Conservation (phyloP, 2,329 filamentous ascomycete genomes). For the Hymenoscyphus repandus region DNA sequence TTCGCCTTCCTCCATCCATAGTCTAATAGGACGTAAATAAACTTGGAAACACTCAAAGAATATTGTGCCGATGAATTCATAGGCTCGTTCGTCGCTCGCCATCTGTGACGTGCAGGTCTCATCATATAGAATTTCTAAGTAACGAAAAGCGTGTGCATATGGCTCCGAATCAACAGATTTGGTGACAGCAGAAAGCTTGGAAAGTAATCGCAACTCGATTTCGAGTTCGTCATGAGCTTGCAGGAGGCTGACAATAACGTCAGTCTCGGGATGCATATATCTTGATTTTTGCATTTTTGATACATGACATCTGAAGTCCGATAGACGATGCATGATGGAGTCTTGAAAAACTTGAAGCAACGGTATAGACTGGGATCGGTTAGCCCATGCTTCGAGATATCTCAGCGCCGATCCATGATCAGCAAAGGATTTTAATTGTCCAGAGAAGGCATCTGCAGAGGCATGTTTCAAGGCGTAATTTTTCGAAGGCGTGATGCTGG, state of each 20-base stretch:
- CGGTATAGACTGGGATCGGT: constrained; percentile 26
- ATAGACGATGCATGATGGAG: constrained; percentile 39
- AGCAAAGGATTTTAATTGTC: constrained; percentile 40
- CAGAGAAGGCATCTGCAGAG: constrained; percentile 29
- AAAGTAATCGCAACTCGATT: constrained; percentile 48
- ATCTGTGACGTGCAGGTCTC: constrained; percentile 65
- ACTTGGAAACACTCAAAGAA: constrained; percentile 79
- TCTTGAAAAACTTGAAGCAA: constrained; percentile 30
- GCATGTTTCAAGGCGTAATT: constrained; percentile 34
- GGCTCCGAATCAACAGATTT: constrained; percentile 44
- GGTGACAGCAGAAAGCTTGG: constrained; percentile 57
- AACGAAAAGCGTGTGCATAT: constrained; percentile 51
- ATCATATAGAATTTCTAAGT: constrained; percentile 74
- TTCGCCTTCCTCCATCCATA: constrained; percentile 80
- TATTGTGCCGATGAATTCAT: constrained; percentile 58
- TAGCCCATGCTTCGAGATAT: constrained; percentile 43
- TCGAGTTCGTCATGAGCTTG: constrained; percentile 54
- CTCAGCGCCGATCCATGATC: constrained; percentile 43
- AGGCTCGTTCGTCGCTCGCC: constrained; percentile 56
- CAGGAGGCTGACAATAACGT: constrained; percentile 62
- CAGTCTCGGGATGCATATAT: constrained; percentile 48
- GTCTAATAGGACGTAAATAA: constrained; percentile 72
- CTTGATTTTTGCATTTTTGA: constrained; percentile 54
- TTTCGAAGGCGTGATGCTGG: constrained; percentile 26
- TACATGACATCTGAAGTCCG: constrained; percentile 52